Evolutionary conservation across 805 yeast genomes (phyloP), one percentile per base, ranked within the genome.

Genomic region (Wickerhamomyces pijperi): DNA sequence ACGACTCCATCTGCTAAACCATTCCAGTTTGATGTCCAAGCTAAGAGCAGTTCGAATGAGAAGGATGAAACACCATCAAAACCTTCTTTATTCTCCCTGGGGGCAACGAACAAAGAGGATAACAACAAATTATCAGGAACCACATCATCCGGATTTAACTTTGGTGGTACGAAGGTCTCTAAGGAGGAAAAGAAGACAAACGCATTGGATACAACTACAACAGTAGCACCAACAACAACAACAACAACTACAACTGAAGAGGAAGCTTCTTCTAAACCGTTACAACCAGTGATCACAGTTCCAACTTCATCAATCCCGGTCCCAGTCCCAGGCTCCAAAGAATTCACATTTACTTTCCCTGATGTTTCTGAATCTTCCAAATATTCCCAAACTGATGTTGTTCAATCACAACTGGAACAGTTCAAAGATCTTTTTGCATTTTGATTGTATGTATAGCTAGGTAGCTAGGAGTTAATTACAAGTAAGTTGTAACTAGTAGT

Each of bases 271-370:
- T 13, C 37, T 16, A n/a, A n/a, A n/a, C n/a, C n/a, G n/a, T n/a
- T n/a, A n/a, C n/a, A n/a, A n/a, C n/a, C n/a, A n/a, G n/a, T n/a
- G n/a, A n/a, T n/a, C n/a, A n/a, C n/a, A n/a, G n/a, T n/a, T n/a
- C n/a, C n/a, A n/a, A n/a, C n/a, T n/a, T n/a, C n/a, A n/a, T n/a
- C n/a, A n/a, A n/a, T n/a, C n/a, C n/a, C n/a, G n/a, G n/a, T n/a
- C n/a, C n/a, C n/a, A n/a, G n/a, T n/a, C n/a, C n/a, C n/a, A n/a
- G n/a, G n/a, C n/a, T n/a, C n/a, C n/a, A n/a, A n/a, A 18, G 23
- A 35, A 39, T 15, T 49, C 3, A 31, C 36, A 16, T 51, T 49
- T 32, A 34, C 25, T 1, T 52, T 52, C 42, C 56, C 56, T 5
- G 45, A 43, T 19, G 43, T n/a, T n/a, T n/a, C 56, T 8, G 38